Evolutionary conservation across 2,329 filamentous ascomycete genomes (phyloP).

Genomic region (Aspergillus ochraceoroseus): DNA sequence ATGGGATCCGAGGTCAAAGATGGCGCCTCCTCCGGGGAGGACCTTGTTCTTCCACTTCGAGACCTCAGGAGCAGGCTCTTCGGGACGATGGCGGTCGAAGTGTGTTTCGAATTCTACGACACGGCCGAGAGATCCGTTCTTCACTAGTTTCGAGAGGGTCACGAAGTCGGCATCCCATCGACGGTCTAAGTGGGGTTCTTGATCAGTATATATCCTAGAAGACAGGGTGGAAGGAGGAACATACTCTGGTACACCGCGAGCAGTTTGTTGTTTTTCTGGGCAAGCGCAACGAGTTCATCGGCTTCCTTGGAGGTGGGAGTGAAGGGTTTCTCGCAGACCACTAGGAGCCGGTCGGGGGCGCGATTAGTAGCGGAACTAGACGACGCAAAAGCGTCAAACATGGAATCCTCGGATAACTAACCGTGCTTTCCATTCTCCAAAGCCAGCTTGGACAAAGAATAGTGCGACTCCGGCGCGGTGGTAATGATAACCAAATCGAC

Average conservation of each 20-base stretch:
- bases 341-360: too few species aligned
- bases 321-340: conserved; percentile 79
- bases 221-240: conserved; percentile 12
- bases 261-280: conserved; percentile 49
- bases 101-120: conserved; percentile 73
- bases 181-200: conserved; percentile 47
- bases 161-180: conserved; percentile 74
- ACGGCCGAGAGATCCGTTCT: conserved; percentile 59
- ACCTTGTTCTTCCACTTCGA: conserved; percentile 63
- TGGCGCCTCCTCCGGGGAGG: conserved; percentile 60
- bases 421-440: conserved; percentile 66
- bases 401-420: conserved; percentile 16
- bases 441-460: conserved; percentile 58
- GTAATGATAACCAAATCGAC: conserved; percentile 68
- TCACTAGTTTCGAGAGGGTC: conserved; percentile 60
- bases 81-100: conserved; percentile 68
- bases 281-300: conserved; percentile 55
- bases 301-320: conserved; percentile 67
- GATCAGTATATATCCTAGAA: background rate
- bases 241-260: conserved; percentile 65
- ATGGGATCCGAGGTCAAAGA: conserved; percentile 73
- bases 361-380: background rate
- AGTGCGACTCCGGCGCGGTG: conserved; percentile 68
- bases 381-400: conserved; percentile 1
- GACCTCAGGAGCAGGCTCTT: conserved; percentile 43